Percentiles rank a stretch among this genome's conserved stretches.
These are phyloP conservation scores for Boletus edulis DNA, from an alignment of 768 basidiomycete genomes.

Conservation along the genomic window DNA sequence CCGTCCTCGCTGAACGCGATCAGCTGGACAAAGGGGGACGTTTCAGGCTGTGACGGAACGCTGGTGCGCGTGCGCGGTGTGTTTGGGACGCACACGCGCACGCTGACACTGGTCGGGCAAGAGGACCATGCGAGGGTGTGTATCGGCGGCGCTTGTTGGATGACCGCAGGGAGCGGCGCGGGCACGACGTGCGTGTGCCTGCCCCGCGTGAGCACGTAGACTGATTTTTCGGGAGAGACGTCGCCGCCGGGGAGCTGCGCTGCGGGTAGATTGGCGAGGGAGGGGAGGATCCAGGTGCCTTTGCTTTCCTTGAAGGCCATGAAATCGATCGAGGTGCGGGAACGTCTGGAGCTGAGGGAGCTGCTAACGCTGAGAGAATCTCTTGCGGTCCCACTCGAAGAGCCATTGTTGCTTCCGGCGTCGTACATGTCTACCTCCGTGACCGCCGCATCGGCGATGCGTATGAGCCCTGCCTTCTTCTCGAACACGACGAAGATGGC, in stretches of 20 bases:
- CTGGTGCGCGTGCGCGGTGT: slow-evolving; percentile 1
- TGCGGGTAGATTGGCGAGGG: slow-evolving; percentile 24
- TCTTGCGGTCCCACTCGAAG: slow-evolving; percentile 6
- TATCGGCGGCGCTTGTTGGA: slow-evolving; percentile 49
- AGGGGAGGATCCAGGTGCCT: slow-evolving; percentile 28
- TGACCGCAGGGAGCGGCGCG: slow-evolving; percentile 59
- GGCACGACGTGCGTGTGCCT: slow-evolving; percentile 66
- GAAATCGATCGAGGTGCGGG: slow-evolving; percentile 44
- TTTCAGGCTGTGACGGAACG: neutral
- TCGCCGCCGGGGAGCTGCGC: slow-evolving; percentile 16
- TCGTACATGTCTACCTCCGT: slow-evolving; percentile 70
- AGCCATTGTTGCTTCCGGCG: slow-evolving; percentile 7
- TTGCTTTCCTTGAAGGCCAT: slow-evolving; percentile 38
- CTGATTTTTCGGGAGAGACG: slow-evolving; percentile 32
- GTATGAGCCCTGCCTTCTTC: slow-evolving; percentile 84
- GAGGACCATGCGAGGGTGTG: slow-evolving; percentile 56
- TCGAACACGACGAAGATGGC: slow-evolving; percentile 83
- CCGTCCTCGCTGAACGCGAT: slow-evolving; percentile 69
- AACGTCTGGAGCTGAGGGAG: slow-evolving; percentile 32
- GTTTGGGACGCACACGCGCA: slow-evolving; percentile 45
- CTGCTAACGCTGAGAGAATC: slow-evolving; percentile 25
- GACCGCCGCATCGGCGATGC: slow-evolving; percentile 76
- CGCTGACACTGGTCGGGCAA: slow-evolving; percentile 50
- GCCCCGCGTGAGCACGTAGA: slow-evolving; percentile 70
- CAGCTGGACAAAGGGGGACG: slow-evolving; percentile 57